Evolutionary conservation across 2,329 filamentous ascomycete species (phyloP).

Genomic region (Nothophoma quercina): DNA sequence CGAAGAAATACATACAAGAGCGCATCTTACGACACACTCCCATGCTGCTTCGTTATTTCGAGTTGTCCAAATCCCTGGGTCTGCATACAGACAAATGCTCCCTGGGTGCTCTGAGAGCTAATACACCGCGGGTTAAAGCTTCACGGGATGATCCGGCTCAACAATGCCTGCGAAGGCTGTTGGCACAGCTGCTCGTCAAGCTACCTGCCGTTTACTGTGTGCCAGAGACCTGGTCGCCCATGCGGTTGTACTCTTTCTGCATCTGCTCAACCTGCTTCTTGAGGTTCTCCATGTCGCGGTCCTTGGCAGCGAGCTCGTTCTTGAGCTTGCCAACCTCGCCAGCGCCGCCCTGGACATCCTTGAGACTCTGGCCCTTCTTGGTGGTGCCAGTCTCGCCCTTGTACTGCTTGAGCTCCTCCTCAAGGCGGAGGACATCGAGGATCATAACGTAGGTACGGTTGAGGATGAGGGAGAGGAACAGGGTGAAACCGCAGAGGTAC

Average conservation of each 20-base stretch:
- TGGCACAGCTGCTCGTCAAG: slow-evolving; percentile 20
- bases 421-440: slow-evolving; percentile 86
- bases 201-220: slow-evolving; percentile 51
- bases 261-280: slow-evolving; percentile 93
- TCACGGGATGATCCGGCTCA: slow-evolving; percentile 19
- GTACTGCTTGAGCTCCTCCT: slow-evolving; percentile 87
- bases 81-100: neutral
- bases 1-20: slow-evolving; percentile 7
- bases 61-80: neutral
- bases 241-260: slow-evolving; percentile 81
- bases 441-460: slow-evolving; percentile 99
- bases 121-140: slow-evolving; percentile 16
- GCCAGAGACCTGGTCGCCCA: slow-evolving; percentile 81
- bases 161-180: slow-evolving; percentile 14
- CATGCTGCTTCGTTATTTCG: neutral
- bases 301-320: slow-evolving; percentile 74
- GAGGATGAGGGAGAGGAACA: slow-evolving; percentile 97
- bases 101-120: slow-evolving; percentile 10
- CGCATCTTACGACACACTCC: slow-evolving; percentile 1
- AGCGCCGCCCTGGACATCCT: slow-evolving; percentile 70
- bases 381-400: slow-evolving; percentile 68
- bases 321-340: slow-evolving; percentile 76
- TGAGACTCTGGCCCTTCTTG: slow-evolving; percentile 73
- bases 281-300: slow-evolving; percentile 82
- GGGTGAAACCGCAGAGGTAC: slow-evolving; percentile 99